Evolutionary conservation across 2,329 filamentous ascomycete genomes (phyloP).

Genomic region (Monosporascus sp.): DNA sequence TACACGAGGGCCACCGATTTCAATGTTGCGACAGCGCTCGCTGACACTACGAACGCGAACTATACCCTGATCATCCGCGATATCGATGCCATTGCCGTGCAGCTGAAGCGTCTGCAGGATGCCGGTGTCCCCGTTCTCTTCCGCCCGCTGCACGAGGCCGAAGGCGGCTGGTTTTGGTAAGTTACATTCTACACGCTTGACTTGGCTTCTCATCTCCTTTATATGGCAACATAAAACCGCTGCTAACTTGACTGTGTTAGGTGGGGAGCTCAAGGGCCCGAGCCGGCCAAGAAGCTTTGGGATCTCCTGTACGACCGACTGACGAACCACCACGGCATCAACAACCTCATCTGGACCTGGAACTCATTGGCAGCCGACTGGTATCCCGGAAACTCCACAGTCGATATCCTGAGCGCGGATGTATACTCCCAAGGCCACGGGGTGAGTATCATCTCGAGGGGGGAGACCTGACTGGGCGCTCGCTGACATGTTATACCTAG

Average conservation of each 20-base stretch:
- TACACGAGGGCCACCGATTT: slow-evolving; percentile 45
- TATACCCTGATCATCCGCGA: slow-evolving; percentile 41
- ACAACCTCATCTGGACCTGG: slow-evolving; percentile 47
- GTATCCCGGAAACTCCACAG: slow-evolving; percentile 41
- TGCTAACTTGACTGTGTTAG: neutral
- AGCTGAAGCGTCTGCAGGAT: slow-evolving; percentile 37
- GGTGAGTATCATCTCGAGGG: slow-evolving; percentile 19
- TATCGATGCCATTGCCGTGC: slow-evolving; percentile 41
- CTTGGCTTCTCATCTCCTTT: neutral
- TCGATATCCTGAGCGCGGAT: slow-evolving; percentile 42
- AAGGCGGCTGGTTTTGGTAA: slow-evolving; percentile 46
- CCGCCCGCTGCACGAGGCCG: slow-evolving; percentile 44
- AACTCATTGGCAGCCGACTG: slow-evolving; percentile 38
- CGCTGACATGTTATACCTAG: slow-evolving; percentile 10
- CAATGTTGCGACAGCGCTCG: slow-evolving; percentile 36
- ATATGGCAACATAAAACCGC: neutral
- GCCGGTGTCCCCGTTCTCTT: slow-evolving; percentile 41
- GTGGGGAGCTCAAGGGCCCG: slow-evolving; percentile 41
- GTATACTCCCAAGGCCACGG: slow-evolving; percentile 39
- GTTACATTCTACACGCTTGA: neutral
- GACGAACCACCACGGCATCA: slow-evolving; percentile 36
- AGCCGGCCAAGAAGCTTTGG: slow-evolving; percentile 38
- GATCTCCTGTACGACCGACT: slow-evolving; percentile 37
- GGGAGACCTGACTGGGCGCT: neutral
- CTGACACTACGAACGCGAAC: slow-evolving; percentile 36